Conservation (phyloP, 1,284 basidiomycete genomes). For the Meira nashicola region DNA sequence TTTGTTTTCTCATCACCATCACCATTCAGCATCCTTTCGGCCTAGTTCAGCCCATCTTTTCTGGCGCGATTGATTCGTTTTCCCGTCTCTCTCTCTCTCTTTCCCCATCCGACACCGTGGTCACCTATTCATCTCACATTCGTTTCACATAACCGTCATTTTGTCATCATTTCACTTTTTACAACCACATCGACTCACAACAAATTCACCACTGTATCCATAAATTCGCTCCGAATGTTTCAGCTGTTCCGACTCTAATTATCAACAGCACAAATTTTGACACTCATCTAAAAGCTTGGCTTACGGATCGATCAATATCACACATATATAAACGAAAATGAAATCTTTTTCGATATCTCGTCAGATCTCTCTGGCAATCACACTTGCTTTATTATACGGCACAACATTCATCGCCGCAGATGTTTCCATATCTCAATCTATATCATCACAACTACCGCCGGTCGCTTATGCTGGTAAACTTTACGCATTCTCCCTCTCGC, state of each 20-base stretch:
- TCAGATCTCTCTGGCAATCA: slow-evolving; percentile 37
- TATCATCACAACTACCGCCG: slow-evolving; percentile 31
- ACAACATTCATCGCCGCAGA: slow-evolving; percentile 15
- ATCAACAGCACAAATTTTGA: too few species aligned
- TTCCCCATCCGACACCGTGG: not conserved
- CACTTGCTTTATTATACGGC: slow-evolving; percentile 16
- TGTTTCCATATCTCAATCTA: slow-evolving; percentile 23
- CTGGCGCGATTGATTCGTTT: not conserved
- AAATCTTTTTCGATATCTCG: too few species aligned
- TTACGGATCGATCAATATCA: too few species aligned
- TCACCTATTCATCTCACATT: not conserved
- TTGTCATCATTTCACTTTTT: not conserved
- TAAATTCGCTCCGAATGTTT: too few species aligned
- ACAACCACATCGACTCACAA: not conserved
- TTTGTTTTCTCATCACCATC: not conserved
- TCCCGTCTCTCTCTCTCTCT: not conserved
- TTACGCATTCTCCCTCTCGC: slow-evolving; percentile 38
- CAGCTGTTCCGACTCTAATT: too few species aligned
- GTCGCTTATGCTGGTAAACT: slow-evolving; percentile 36
- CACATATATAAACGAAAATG: too few species aligned
- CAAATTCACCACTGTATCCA: too few species aligned
- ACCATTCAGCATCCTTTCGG: slow-evolving; percentile 1
- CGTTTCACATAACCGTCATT: not conserved
- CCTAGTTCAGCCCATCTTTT: not conserved
- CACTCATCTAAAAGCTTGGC: too few species aligned